These are phyloP conservation scores for Penicillium paradoxum DNA, from an alignment of 495 filamentous ascomycete species.

Conservation along the genomic window DNA sequence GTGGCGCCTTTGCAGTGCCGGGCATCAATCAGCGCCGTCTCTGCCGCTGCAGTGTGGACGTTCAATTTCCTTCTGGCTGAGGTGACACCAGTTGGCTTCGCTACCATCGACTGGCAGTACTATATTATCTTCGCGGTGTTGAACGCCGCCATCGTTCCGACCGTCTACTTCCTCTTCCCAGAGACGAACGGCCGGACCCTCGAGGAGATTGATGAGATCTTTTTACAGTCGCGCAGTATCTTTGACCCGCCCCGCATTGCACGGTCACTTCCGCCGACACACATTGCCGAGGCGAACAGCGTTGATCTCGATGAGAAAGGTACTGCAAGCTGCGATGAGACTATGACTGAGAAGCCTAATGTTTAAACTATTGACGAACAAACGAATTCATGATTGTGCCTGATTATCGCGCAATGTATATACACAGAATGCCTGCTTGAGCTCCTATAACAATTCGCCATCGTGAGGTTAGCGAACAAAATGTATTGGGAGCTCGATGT, in stretches of 20 bases:
- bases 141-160: slow-evolving; percentile 42
- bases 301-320: not conserved
- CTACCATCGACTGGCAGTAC: slow-evolving; percentile 40
- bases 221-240: slow-evolving; percentile 32
- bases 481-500: not conserved
- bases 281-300: not conserved
- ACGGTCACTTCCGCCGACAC: not conserved
- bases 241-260: slow-evolving; percentile 26
- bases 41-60: slow-evolving; percentile 58
- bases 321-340: not conserved
- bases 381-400: not conserved
- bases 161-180: slow-evolving; percentile 55
- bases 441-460: not conserved
- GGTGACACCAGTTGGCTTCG: slow-evolving; percentile 42
- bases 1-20: slow-evolving; percentile 63
- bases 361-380: not conserved
- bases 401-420: not conserved
- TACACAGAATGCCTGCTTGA: not conserved
- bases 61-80: slow-evolving; percentile 43
- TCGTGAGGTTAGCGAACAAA: no score
- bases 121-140: slow-evolving; percentile 47
- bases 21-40: slow-evolving; percentile 61
- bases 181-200: slow-evolving; percentile 57
- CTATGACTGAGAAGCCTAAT: not conserved
- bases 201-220: slow-evolving; percentile 74